A percentile compares a stretch with the other conserved stretches of the same genome.
Conservation (phyloP, 139 green algal species). For the Volvox africanus region DNA sequence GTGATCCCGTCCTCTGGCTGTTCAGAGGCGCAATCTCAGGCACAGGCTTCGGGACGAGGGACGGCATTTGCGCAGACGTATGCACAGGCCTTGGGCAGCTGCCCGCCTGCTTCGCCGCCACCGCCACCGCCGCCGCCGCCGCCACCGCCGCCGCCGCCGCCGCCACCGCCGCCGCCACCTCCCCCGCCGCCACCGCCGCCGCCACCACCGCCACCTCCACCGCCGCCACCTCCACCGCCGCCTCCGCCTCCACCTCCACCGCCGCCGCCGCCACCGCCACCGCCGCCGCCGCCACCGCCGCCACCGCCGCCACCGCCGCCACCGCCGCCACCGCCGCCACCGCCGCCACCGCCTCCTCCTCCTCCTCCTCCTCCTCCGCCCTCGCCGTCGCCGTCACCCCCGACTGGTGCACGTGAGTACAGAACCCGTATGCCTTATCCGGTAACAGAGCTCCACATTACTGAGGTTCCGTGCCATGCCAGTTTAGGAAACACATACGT, state of each 20-base stretch:
- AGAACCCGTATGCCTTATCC: too few relatives aligned
- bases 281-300: not conserved
- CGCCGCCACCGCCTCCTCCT: not conserved
- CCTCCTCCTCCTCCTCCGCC: not conserved
- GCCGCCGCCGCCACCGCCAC: not conserved
- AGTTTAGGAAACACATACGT: too few relatives aligned
- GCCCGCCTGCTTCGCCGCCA: not conserved
- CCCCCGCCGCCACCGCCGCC: not conserved
- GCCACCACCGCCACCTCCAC: not conserved
- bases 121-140: not conserved
- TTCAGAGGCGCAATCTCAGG: constrained; percentile 52
- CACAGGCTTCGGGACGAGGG: constrained; percentile 21
- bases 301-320: not conserved
- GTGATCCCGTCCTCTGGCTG: not conserved
- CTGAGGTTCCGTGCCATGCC: too few relatives aligned
- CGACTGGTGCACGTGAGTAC: not conserved
- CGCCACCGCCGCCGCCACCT: not conserved
- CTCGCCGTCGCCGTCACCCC: not conserved
- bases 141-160: not conserved
- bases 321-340: not conserved
- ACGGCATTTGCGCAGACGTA: constrained; percentile 28
- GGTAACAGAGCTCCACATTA: too few relatives aligned
- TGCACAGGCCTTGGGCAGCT: not conserved
- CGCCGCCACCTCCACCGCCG: not conserved
- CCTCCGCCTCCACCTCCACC: not conserved